Base-by-base conservation (phyloP, 169 alveolate genomes). In the Eimeria necatrix region DNA sequence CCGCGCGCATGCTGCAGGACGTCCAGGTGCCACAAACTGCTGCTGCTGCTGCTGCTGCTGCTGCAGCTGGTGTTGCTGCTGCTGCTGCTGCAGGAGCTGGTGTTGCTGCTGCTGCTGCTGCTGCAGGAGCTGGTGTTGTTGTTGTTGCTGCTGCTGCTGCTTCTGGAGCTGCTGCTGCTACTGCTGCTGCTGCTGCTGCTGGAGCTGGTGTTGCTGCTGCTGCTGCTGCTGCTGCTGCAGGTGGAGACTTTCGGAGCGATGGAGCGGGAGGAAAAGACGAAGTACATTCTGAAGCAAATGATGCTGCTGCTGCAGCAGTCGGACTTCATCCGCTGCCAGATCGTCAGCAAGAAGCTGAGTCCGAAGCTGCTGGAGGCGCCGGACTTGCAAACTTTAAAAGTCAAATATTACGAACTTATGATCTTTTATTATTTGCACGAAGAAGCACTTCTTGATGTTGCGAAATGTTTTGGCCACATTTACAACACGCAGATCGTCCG, bases 211-310 rank as follows among this genome's bases (percentile, higher is more conserved):
- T 46, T 78, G 88, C 68, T 46, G 59, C 41, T 10, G 12, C 5
- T 6, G 24, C 68, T 78, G 46, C 88, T 46, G 64, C 68, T 32
- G 8, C 4, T 70, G n/a, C 48, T 56, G 6, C 32, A 95, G 96
- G 96, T 92, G 60, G 96, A 91, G 60, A 95, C 95, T n/a, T 91
- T 91, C 80, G 95, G 95, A 0, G 95, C 96, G 26, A 97, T 97
- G 98, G 97, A 97, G 73, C 78, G 93, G 56, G 73, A 81, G 20
- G 98, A 97, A 89, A 97, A 97, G 87, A 94, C 96, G 16, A 95
- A 95, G 78, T 97, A 94, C 83, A 95, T 97, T 26, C 90, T 97
- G 94, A 96, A 97, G 71, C 98, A 97, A 84, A 96, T 97, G 97
- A 51, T 96, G 48, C 94, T 96, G 49, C 64, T 95, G 32, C 78